phyloP scores from a whole-genome alignment of 352 stramenopile species.

The Globisporangium lucens region DNA sequence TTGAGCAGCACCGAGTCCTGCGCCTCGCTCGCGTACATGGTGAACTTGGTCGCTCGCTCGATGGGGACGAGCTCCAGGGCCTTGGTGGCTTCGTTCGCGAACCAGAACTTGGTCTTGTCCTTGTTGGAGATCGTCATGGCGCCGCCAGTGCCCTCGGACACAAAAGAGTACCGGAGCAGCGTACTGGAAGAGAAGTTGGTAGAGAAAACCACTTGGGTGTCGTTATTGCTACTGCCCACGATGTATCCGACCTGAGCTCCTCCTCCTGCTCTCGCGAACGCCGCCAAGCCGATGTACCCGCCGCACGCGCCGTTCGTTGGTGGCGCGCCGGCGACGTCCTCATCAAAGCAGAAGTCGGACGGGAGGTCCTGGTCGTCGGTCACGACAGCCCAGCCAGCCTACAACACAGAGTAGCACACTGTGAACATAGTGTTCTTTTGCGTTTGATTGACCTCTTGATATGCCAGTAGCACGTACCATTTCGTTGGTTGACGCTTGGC shows the following conservation, averaged over 20 bases:
- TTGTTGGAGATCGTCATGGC: constrained; percentile 5
- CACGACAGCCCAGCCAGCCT: background rate
- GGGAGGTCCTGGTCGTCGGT: background rate
- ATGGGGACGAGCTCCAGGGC: background rate
- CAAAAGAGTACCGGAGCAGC: background rate
- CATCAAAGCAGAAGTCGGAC: background rate
- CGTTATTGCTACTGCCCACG: background rate
- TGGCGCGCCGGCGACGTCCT: background rate
- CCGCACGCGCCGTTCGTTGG: background rate
- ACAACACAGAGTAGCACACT: background rate
- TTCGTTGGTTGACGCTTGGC: background rate
- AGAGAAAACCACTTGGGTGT: background rate
- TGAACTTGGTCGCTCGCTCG: background rate
- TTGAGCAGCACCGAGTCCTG: background rate
- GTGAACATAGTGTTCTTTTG: background rate
- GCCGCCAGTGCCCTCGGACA: background rate
- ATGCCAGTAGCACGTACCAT: background rate
- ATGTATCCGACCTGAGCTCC: constrained; percentile 1
- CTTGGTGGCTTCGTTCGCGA: background rate
- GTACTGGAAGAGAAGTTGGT: background rate
- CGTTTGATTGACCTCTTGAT: background rate
- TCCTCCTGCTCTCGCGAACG: background rate
- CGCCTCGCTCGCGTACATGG: constrained; percentile 3
- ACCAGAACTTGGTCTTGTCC: constrained; percentile 2
- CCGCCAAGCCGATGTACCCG: constrained; percentile 1